Evolutionary conservation across 345 rosid species (phyloP).

Genomic region (Eucalyptus sp.): DNA sequence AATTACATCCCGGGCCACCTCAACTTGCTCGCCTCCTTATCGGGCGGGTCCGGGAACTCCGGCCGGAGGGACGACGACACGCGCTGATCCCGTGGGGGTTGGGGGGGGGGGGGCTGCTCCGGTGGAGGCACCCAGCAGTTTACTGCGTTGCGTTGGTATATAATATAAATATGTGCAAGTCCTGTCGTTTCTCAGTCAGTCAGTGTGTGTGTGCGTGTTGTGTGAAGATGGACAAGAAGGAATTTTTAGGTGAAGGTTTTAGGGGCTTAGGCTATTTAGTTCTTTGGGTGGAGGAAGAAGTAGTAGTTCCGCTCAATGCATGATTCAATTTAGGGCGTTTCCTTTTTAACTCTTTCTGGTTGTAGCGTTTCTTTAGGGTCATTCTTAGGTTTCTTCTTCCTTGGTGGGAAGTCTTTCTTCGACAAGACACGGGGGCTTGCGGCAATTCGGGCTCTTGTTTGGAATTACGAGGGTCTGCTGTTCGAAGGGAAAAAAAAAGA

Average conservation of each 20-base stretch:
- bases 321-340: slow-evolving; percentile 12
- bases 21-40: slow-evolving; percentile 75
- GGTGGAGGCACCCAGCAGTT: neutral
- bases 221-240: slow-evolving; percentile 22
- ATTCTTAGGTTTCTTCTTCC: neutral
- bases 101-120: neutral
- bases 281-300: slow-evolving; percentile 3
- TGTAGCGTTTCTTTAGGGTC: neutral
- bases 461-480: neutral
- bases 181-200: neutral
- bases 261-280: slow-evolving; percentile 15
- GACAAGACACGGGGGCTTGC: neutral
- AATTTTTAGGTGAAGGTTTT: slow-evolving; percentile 10
- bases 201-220: slow-evolving; percentile 7
- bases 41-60: slow-evolving; percentile 59
- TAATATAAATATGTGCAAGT: slow-evolving; percentile 6
- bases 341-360: slow-evolving; percentile 1
- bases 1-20: slow-evolving; percentile 83
- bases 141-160: neutral
- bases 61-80: slow-evolving; percentile 57
- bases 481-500: neutral
- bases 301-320: neutral
- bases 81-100: slow-evolving; percentile 13
- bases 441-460: neutral
- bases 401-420: neutral